Percentiles rank a stretch among this genome's conserved stretches.
phyloP scores from a whole-genome alignment of 225 moss, liverwort and hornwort species.

The Antitrichia curtipendula region DNA sequence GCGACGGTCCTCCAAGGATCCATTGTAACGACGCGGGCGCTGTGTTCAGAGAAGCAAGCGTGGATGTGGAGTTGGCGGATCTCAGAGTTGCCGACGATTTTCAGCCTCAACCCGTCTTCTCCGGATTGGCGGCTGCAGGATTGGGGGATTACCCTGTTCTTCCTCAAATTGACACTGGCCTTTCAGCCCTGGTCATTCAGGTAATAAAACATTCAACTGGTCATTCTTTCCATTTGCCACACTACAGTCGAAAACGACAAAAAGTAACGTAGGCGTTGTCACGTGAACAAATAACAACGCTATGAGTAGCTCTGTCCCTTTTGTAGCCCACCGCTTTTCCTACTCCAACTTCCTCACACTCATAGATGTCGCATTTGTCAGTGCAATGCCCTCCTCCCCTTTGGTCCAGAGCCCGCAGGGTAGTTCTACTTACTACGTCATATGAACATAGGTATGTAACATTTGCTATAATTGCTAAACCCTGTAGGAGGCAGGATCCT shows the following conservation, averaged over 20 bases:
- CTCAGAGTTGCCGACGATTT: slow-evolving; percentile 19
- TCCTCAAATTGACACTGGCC: background rate
- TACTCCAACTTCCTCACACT: background rate
- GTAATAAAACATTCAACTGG: background rate
- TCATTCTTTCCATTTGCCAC: background rate
- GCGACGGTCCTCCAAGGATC: background rate
- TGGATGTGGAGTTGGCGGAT: slow-evolving; percentile 6
- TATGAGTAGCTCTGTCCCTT: background rate
- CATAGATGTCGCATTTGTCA: background rate
- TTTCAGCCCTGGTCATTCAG: background rate
- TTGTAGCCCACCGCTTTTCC: background rate
- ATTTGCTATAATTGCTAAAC: background rate
- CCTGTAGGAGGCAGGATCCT: background rate
- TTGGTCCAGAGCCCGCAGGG: background rate
- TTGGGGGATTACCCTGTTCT: slow-evolving; percentile 5
- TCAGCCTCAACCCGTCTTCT: slow-evolving; percentile 7
- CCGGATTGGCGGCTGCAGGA: slow-evolving; percentile 14
- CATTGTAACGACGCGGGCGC: slow-evolving; percentile 26
- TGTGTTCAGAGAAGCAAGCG: slow-evolving; percentile 14
- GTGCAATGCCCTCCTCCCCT: background rate
- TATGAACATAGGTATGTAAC: background rate
- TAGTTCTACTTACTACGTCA: background rate
- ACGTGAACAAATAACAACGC: background rate
- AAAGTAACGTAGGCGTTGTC: background rate
- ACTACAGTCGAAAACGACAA: background rate